Evolutionary conservation across 805 yeast species (phyloP).

Genomic region (Peterozyma toletana): DNA sequence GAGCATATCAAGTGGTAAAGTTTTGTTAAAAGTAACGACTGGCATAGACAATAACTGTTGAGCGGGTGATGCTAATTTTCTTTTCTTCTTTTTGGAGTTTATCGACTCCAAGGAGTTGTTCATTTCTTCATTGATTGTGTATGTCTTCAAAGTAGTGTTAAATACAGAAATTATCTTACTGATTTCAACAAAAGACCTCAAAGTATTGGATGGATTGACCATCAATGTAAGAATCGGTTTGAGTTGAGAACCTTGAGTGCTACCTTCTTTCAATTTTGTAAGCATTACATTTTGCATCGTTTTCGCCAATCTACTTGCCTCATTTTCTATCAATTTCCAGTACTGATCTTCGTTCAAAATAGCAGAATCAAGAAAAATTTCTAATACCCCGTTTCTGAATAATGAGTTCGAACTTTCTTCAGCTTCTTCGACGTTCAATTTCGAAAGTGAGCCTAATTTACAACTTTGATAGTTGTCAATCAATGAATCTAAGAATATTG

Average conservation of each 20-base stretch:
- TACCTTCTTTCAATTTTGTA: neutral
- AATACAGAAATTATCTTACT: constrained; percentile 41
- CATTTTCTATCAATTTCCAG: constrained; percentile 1
- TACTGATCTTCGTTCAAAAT: neutral
- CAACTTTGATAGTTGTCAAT: constrained; percentile 37
- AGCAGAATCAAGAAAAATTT: neutral
- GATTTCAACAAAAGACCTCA: constrained; percentile 39
- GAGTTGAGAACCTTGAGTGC: constrained; percentile 19
- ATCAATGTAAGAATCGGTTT: constrained; percentile 46
- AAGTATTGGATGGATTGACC: constrained; percentile 32
- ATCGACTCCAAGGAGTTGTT: constrained; percentile 9
- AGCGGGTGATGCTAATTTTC: constrained; percentile 12
- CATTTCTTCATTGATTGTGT: constrained; percentile 7
- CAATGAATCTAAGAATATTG: constrained; percentile 31
- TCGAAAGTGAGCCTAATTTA: constrained; percentile 34
- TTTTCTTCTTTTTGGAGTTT: constrained; percentile 19
- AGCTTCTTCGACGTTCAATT: neutral
- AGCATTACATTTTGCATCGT: constrained; percentile 8
- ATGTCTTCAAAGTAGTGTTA: constrained; percentile 21
- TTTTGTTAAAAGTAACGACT: constrained; percentile 23
- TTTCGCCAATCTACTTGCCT: neutral
- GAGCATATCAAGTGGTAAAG: constrained; percentile 31
- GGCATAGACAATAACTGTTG: constrained; percentile 5
- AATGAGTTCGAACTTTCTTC: neutral
- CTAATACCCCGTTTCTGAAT: constrained; percentile 1